These are phyloP conservation scores for Cordyceps pruinosa DNA, from an alignment of 2,329 filamentous ascomycete genomes.

Conservation along the genomic window DNA sequence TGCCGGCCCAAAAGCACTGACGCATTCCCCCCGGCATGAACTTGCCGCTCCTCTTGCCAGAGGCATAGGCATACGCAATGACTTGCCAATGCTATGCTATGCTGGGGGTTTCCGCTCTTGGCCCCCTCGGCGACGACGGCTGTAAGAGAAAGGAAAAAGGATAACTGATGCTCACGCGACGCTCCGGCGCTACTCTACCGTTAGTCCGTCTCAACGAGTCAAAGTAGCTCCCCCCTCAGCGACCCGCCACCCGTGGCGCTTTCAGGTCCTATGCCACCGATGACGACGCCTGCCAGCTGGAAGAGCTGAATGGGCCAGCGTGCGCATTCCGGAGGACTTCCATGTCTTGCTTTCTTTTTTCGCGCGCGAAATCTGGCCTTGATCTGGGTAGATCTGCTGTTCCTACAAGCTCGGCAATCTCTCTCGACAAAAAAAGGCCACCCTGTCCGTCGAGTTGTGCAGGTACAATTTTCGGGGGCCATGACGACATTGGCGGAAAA, in stretches of 20 bases:
- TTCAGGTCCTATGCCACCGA: background rate
- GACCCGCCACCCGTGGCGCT: background rate
- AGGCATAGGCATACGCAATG: conserved; percentile 3
- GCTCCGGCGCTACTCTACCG: background rate
- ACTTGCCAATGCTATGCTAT: background rate
- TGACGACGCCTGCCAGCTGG: background rate
- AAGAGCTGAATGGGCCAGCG: background rate
- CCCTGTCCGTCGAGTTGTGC: no score
- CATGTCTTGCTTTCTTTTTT: no score
- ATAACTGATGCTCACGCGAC: background rate
- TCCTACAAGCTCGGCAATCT: no score
- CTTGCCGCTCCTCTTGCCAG: background rate
- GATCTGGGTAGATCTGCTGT: background rate
- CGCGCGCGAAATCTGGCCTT: background rate
- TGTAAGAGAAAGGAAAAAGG: background rate
- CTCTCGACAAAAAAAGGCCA: no score
- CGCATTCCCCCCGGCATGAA: background rate
- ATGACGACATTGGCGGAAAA: background rate
- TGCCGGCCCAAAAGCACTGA: background rate
- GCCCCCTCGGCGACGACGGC: background rate
- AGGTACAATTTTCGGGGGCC: background rate
- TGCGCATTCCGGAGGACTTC: no score
- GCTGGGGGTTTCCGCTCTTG: background rate
- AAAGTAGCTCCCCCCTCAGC: background rate
- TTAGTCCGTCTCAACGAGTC: background rate